Percentiles rank a stretch among this genome's conserved stretches.
phyloP scores from a whole-genome alignment of 305 asterid species.

The Fraxinus xanthoxyloides region DNA sequence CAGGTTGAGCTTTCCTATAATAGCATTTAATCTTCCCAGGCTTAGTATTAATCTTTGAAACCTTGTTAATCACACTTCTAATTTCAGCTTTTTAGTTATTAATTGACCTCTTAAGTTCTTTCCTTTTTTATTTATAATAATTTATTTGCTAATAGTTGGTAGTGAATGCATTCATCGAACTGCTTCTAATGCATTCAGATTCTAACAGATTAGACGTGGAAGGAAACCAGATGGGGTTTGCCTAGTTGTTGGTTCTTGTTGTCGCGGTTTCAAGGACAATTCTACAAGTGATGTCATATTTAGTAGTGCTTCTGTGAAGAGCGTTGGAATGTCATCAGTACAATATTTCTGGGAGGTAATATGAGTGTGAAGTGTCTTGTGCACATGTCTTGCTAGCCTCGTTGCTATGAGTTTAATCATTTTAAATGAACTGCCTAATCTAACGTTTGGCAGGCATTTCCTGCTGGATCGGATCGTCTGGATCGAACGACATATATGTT shows the following conservation, averaged over 20 bases:
- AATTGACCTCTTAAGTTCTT: background rate
- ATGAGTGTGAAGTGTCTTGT: background rate
- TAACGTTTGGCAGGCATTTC: conserved; percentile 69
- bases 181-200: conserved; percentile 30
- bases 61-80: background rate
- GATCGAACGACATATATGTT: conserved; percentile 96
- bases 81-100: background rate
- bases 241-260: conserved; percentile 94
- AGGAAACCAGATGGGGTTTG: conserved; percentile 90
- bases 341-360: conserved; percentile 98
- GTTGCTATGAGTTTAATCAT: background rate
- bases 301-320: conserved; percentile 67
- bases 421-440: conserved; percentile 1
- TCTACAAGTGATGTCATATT: conserved; percentile 75
- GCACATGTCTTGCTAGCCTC: background rate
- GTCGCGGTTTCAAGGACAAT: conserved; percentile 75
- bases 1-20: conserved; percentile 53
- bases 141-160: background rate
- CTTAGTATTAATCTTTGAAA: background rate
- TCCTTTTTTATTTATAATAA: background rate
- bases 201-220: conserved; percentile 76
- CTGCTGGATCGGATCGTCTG: conserved; percentile 82
- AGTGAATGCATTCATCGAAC: conserved; percentile 3
- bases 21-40: background rate
- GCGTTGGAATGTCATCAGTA: conserved; percentile 63